Conservation (phyloP, 768 basidiomycete genomes). For the Calocybe indica region DNA sequence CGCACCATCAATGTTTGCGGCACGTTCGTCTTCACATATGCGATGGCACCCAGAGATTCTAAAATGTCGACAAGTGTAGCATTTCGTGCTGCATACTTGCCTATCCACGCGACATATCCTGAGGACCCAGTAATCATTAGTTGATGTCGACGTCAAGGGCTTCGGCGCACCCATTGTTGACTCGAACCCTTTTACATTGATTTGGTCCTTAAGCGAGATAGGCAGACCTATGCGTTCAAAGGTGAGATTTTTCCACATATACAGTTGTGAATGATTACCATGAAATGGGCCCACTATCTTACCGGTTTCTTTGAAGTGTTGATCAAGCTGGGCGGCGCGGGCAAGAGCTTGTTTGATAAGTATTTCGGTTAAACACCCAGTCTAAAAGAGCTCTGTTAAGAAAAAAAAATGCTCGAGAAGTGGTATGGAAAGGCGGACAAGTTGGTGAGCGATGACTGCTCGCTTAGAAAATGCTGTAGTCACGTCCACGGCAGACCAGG, state of each 20-base stretch:
- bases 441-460: constrained; percentile 74
- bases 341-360: constrained; percentile 66
- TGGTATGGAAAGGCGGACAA: constrained; percentile 39
- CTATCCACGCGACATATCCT: constrained; percentile 76
- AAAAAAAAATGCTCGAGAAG: background rate
- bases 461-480: constrained; percentile 72
- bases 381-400: constrained; percentile 30
- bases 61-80: constrained; percentile 62
- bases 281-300: constrained; percentile 66
- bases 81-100: constrained; percentile 49
- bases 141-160: background rate
- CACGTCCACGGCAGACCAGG: constrained; percentile 63
- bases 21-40: constrained; percentile 68
- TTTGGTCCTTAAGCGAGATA: constrained; percentile 70
- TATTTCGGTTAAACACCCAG: constrained; percentile 81
- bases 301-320: constrained; percentile 53
- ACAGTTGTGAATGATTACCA: constrained; percentile 27
- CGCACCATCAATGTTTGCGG: constrained; percentile 72
- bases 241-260: background rate
- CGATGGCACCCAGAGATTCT: constrained; percentile 58
- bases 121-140: background rate
- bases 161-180: constrained; percentile 50
- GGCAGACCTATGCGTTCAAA: constrained; percentile 38
- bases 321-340: constrained; percentile 64
- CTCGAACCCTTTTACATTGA: constrained; percentile 63